Base-by-base conservation (phyloP, 257 asterid genomes). In the Oldenlandia corymbosa region DNA sequence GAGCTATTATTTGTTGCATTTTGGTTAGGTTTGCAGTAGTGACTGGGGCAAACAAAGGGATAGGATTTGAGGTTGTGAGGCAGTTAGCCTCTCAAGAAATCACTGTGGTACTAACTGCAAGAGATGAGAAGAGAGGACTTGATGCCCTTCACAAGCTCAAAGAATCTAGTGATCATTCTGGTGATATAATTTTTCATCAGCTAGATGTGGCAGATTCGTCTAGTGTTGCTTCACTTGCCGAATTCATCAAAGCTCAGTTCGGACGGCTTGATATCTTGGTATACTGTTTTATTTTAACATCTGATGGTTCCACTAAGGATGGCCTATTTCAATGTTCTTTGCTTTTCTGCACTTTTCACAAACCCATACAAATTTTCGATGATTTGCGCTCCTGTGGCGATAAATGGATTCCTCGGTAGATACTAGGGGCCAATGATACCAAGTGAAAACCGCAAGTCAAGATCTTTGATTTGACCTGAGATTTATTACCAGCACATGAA, bases 181-280 rank as follows among this genome's bases (percentile, higher is more conserved):
- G 67, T 58, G 4, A 51, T 54, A 58, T 84, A 16, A 31, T 77
- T 18, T 84, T 81, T 71, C 88, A 82, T 66, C 80, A 66, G 45
- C 88, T 84, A 63, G 81, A 75, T 70, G 85, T 82, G 2, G 57
- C 78, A 20, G 74, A 85, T 71, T 60, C 54, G 14, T 41, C 61
- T 2, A 80, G 74, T 64, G 46, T 78, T 58, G 71, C 56, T 66
- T 41, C 75, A 7, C 78, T 84, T 34, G 79, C 71, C 54, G 56
- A 71, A 27, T 82, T 78, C 56, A 51, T 84, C 68, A 50, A 76
- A 34, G 42, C 72, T 36, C 68, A 51, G 4, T 82, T 78, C 48
- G 80, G 81, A 36, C 78, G 62, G 24, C 81, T 82, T 11, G 91
- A 82, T 74, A 79, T 82, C 61, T 73, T 82, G 84, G 88, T 82